Base-by-base conservation (phyloP, 1,284 basidiomycete genomes). In the Cutaneotrichosporon cyanovorans region DNA sequence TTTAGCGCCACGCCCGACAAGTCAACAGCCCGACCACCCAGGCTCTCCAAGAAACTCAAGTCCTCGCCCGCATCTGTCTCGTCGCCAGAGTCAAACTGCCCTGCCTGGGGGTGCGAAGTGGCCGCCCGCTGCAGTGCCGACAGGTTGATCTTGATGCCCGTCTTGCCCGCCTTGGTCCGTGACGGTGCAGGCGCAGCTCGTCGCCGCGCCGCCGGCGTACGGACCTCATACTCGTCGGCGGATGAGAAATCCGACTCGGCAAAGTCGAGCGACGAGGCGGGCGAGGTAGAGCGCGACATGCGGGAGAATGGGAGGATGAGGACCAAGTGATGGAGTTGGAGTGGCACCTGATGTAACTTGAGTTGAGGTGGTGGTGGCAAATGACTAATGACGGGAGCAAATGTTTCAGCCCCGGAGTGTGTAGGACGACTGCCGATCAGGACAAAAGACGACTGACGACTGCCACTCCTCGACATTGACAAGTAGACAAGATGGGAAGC, bases 1-100 rank as follows among this genome's bases (percentile, higher is more conserved):
- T 95, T 95, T 45, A 97, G 74, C 57, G 84, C 80, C 36, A 95
- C 89, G 40, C 54, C 58, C n/a, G 63, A 69, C 20, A 65, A 51
- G 54, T 66, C 68, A 22, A 63, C 48, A 6, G 46, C 60, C 30
- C 56, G 43, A 23, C 56, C 53, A 21, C 61, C 57, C 33, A 67
- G 31, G 2, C 56, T 50, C 33, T 59, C 61, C 28, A 65, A 55
- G 40, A 62, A 64, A 4, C 56, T 59, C 15, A 56, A 53, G 11
- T 53, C 56, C 16, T 58, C 60, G 18, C 46, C 51, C 20, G 47
- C 55, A 6, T 42, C 34, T n/a, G n/a, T n/a, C n/a, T n/a, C n/a
- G n/a, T n/a, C n/a, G 36, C 56, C 56, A 14, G 59, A 59, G 14
- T 59, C 59, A 28, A 60, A 48, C 19, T 46, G 50, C 23, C 57